A percentile compares a stretch with the other conserved stretches of the same genome.
These are phyloP conservation scores for Sporothrix curviconia DNA, from an alignment of 2,329 filamentous ascomycete genomes.

Conservation along the genomic window DNA sequence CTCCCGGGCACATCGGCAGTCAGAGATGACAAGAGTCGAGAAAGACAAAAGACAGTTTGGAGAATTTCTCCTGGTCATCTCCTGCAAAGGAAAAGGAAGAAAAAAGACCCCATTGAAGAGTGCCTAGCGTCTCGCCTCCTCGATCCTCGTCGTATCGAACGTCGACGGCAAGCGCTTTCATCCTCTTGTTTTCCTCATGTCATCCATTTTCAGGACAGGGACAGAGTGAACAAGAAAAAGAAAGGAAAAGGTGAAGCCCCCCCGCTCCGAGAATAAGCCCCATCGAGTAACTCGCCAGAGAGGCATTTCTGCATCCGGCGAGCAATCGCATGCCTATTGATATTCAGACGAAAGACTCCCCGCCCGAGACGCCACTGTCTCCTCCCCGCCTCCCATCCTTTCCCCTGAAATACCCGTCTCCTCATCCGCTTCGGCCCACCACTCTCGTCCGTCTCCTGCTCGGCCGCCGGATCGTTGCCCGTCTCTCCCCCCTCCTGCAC, in stretches of 20 bases:
- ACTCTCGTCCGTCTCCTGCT: conserved; percentile 9
- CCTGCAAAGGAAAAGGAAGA: background rate
- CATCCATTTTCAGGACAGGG: background rate
- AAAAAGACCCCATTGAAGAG: conserved; percentile 14
- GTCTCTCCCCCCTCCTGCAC: background rate
- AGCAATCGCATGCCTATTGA: conserved; percentile 98
- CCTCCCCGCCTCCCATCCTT: conserved; percentile 2
- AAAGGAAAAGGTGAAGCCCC: conserved; percentile 40
- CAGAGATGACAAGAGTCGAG: background rate
- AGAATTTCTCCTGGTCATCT: background rate
- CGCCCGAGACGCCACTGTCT: conserved; percentile 32
- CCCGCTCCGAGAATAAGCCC: conserved; percentile 99
- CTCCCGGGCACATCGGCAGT: background rate
- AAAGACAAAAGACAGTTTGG: conserved; percentile 7
- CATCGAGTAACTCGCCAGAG: conserved; percentile 85
- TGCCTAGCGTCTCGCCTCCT: conserved; percentile 14
- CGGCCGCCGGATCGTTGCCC: background rate
- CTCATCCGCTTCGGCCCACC: background rate
- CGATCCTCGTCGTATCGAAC: background rate
- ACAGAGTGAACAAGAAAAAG: background rate
- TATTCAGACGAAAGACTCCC: conserved; percentile 80
- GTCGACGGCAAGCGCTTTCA: background rate
- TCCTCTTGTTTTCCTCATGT: background rate
- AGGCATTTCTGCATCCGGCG: conserved; percentile 29
- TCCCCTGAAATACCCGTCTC: conserved; percentile 15